Evolutionary conservation across 2,329 filamentous ascomycete species (phyloP), one percentile per base, ranked within the genome.

Genomic region (Aureobasidium subglaciale): DNA sequence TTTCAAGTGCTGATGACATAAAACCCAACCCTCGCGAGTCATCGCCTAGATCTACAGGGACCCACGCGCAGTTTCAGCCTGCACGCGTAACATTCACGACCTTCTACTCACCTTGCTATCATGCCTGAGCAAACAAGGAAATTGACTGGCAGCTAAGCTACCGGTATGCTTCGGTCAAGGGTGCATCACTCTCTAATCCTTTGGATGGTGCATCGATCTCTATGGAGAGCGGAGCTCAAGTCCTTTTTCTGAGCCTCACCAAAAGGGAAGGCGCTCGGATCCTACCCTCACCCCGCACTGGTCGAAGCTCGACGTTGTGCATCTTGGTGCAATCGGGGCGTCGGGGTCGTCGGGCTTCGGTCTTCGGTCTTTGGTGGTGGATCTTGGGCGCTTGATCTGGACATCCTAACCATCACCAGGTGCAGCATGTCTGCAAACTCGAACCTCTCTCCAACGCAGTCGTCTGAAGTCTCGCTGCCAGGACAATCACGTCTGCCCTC

Each of bases 201-300:
- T n/a, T n/a, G n/a, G n/a, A n/a, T n/a, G n/a, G n/a, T n/a, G n/a
- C n/a, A n/a, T n/a, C n/a, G n/a, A n/a, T n/a, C n/a, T n/a, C n/a
- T n/a, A n/a, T n/a, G n/a, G n/a, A n/a, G 34, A n/a, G 7, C n/a
- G 13, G 34, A 37, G 34, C 34, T n/a, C 34, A 37, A 22, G 27
- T n/a, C 20, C 42, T 24, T 10, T 29, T 30, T 11, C 29, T 30
- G 29, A 30, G 29, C 8, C 29, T 30, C 13, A 30, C 29, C n/a
- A n/a, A n/a, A n/a, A n/a, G n/a, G n/a, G n/a, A n/a, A n/a, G n/a
- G n/a, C n/a, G n/a, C n/a, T n/a, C n/a, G n/a, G n/a, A n/a, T n/a
- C n/a, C n/a, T n/a, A n/a, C n/a, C n/a, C n/a, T n/a, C 30, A 35
- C 45, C 45, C 45, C 45, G 32, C 45, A 37, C 45, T 37, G 30